Percentiles rank a stretch among this genome's conserved stretches.
Evolutionary conservation across 2,329 filamentous ascomycete genomes (phyloP).

Genomic region (Paraphaeosphaeria sporulosa): DNA sequence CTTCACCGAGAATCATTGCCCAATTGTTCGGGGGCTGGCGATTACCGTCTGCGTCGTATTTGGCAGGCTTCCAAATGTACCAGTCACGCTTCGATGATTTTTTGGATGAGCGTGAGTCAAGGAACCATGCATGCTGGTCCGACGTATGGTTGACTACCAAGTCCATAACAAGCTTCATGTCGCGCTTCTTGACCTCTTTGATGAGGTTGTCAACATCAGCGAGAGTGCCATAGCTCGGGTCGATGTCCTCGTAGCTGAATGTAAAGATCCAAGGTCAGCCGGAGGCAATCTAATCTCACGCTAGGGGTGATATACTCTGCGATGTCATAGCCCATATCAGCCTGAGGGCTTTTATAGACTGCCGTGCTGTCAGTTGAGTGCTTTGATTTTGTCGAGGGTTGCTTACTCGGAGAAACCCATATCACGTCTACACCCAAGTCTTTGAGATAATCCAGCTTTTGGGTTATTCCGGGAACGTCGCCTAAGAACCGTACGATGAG

Average conservation of each 20-base stretch:
- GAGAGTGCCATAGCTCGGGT: conserved; percentile 49
- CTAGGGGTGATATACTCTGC: conserved; percentile 29
- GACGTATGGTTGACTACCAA: conserved; percentile 53
- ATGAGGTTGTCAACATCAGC: conserved; percentile 50
- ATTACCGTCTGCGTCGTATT: conserved; percentile 61
- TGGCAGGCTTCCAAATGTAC: conserved; percentile 62
- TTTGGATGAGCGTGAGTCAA: conserved; percentile 60
- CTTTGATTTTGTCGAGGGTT: neutral
- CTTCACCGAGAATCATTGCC: conserved; percentile 64
- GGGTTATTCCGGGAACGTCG: conserved; percentile 65
- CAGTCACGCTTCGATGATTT: conserved; percentile 59
- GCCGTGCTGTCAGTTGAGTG: neutral
- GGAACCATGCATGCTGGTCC: conserved; percentile 63
- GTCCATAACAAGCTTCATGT: conserved; percentile 51
- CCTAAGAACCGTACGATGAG: neutral
- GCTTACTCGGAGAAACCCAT: conserved; percentile 52
- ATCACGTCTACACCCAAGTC: conserved; percentile 53
- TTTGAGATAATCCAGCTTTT: conserved; percentile 64
- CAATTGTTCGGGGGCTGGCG: conserved; percentile 79
- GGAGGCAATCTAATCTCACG: neutral
- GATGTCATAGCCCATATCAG: conserved; percentile 54
- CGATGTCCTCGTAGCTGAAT: conserved; percentile 45
- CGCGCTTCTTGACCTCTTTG: conserved; percentile 43
- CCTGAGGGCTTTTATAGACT: conserved; percentile 55
- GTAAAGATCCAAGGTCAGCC: neutral